A percentile compares a stretch with the other conserved stretches of the same genome.
phyloP scores from a whole-genome alignment of 2,329 filamentous ascomycete species.

The Phyllosticta paracitricarpa region DNA sequence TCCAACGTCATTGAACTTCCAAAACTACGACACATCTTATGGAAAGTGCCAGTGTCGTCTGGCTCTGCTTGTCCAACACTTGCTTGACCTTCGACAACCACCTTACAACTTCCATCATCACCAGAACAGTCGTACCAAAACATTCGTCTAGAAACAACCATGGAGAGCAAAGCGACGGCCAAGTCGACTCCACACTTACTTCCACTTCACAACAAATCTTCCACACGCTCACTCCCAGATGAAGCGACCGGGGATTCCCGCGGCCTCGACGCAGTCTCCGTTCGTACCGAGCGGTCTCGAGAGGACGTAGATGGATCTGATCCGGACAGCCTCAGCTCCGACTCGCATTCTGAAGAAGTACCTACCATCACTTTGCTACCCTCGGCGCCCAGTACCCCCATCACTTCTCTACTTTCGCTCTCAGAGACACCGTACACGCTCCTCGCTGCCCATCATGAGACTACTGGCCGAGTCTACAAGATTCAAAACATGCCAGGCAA shows the following conservation, averaged over 20 bases:
- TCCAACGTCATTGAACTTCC: too few relatives aligned
- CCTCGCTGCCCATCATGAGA: neutral
- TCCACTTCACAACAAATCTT: neutral
- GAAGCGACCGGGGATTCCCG: neutral
- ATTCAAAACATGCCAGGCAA: constrained; percentile 26
- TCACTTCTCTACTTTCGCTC: neutral
- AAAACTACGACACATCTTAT: too few relatives aligned
- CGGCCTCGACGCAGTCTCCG: neutral
- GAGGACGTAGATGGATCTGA: neutral
- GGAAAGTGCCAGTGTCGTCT: too few relatives aligned
- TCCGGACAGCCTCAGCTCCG: neutral
- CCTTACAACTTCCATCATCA: neutral
- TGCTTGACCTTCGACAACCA: neutral
- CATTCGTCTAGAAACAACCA: neutral
- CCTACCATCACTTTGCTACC: neutral
- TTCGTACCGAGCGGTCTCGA: neutral
- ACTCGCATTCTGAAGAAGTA: neutral
- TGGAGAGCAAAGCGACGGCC: neutral
- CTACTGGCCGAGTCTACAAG: constrained; percentile 14
- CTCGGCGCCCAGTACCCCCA: neutral
- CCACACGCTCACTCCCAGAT: too few relatives aligned
- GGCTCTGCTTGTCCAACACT: neutral
- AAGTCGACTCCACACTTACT: neutral
- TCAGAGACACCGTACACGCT: neutral
- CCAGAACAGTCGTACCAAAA: neutral